Evolutionary conservation across 257 asterid species (phyloP), one percentile per base, ranked within the genome.

Genomic region (Solanum pennellii): DNA sequence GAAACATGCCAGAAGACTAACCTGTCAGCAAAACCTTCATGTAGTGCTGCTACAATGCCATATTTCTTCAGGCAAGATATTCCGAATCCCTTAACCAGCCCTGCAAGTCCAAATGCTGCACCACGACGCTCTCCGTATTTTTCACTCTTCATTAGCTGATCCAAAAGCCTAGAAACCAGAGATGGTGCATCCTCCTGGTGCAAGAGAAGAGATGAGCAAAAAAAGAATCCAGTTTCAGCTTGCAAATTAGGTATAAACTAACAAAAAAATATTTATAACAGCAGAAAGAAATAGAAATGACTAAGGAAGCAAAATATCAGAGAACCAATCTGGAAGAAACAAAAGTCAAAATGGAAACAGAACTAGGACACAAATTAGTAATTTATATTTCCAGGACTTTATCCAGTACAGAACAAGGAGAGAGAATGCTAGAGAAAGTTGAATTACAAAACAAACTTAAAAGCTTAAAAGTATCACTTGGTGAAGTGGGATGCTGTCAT

Each of bases 71-170:
- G 91, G 90, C 92, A 93, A 88, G 99, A 89, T 88, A 97, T 93
- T 91, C 96, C 90, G 88, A 95, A 97, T 80, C 99, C 99, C 93
- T 95, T 95, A 6, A 97, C 97, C 86, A 91, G 96, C 68, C 99
- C 99, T 88, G 99, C 98, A 80, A 95, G 94, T 82, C 99, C 99
- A 95, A 97, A 97, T 35, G 99, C 99, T 65, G 99, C 99, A 89
- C 99, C 99, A 83, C 99, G 99, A 72, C 99, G 99, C 89, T 97
- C 99, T 91, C 99, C 99, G 86, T 97, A 97, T 92, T 94, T 97
- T 88, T 97, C 99, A 90, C 95, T 95, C 92, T 94, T 97, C 99
- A 94, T 93, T 89, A 97, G 91, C 92, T 93, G 94, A 92, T 88
- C 93, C 88, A 97, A 93, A 92, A 97, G 92, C 87, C 94, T 92